phyloP scores from a whole-genome alignment of 2,329 filamentous ascomycete species.

The Neobulgaria alba region DNA sequence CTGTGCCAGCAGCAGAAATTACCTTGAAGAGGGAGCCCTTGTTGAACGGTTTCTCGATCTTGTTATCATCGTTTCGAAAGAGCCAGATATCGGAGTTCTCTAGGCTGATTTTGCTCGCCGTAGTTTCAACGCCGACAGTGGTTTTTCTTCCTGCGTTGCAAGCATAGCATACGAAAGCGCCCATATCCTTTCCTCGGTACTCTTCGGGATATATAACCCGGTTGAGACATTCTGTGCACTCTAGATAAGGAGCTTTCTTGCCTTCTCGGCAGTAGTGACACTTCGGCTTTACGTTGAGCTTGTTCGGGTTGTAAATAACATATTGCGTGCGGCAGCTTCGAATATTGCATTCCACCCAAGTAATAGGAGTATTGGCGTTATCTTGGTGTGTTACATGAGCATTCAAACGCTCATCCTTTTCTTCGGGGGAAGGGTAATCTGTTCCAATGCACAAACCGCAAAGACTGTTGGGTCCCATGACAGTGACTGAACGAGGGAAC shows the following conservation, averaged over 20 bases:
- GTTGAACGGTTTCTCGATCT: slow-evolving; percentile 12
- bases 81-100: slow-evolving; percentile 13
- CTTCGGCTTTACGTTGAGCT: slow-evolving; percentile 14
- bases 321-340: slow-evolving; percentile 16
- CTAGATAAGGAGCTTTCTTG: slow-evolving; percentile 6
- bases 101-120: slow-evolving; percentile 2
- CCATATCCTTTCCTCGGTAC: slow-evolving; percentile 8
- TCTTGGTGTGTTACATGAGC: slow-evolving; percentile 11
- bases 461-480: slow-evolving; percentile 12
- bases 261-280: slow-evolving; percentile 14
- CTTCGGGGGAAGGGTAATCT: slow-evolving; percentile 2
- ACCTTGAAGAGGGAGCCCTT: slow-evolving; percentile 12
- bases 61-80: slow-evolving; percentile 7
- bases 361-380: slow-evolving; percentile 6
- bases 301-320: slow-evolving; percentile 11
- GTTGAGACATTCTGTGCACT: slow-evolving; percentile 13
- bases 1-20: slow-evolving; percentile 6
- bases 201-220: slow-evolving; percentile 10
- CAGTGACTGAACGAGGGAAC: slow-evolving; percentile 14
- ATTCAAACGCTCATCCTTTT: slow-evolving; percentile 1
- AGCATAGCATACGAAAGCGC: slow-evolving; percentile 11
- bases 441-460: slow-evolving; percentile 12
- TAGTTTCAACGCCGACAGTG: slow-evolving; percentile 11
- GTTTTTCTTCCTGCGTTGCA: slow-evolving; percentile 9
- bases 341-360: slow-evolving; percentile 15